Evolutionary conservation across 768 basidiomycete genomes (phyloP).

Genomic region (Pleurotus sapidus): DNA sequence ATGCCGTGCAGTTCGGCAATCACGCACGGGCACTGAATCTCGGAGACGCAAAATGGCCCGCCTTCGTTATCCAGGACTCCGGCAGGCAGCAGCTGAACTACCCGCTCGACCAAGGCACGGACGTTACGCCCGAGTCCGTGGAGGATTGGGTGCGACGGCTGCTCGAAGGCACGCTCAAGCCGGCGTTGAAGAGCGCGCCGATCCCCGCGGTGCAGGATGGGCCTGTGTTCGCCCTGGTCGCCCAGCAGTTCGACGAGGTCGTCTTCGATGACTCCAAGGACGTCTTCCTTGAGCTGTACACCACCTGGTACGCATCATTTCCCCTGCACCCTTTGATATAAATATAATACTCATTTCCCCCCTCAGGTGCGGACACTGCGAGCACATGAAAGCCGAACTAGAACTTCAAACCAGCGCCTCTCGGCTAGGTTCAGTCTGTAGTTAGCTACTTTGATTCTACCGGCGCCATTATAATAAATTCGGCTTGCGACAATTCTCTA

Average conservation of each 20-base stretch:
- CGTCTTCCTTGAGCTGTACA: constrained; percentile 95
- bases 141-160: constrained; percentile 62
- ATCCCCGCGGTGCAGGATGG: constrained; percentile 83
- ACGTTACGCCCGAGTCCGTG: constrained; percentile 54
- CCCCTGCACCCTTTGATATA: too few relatives aligned
- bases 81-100: too few relatives aligned
- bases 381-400: constrained; percentile 91
- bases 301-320: constrained; percentile 93
- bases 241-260: constrained; percentile 85
- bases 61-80: too few relatives aligned
- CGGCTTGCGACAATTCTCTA: too few relatives aligned
- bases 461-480: too few relatives aligned
- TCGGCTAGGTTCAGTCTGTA: too few relatives aligned
- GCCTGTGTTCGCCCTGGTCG: constrained; percentile 78
- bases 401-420: too few relatives aligned
- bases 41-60: too few relatives aligned
- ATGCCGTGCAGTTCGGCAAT: constrained; percentile 63
- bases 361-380: constrained; percentile 90
- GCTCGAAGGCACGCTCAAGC: constrained; percentile 59
- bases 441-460: too few relatives aligned
- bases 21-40: constrained; percentile 75
- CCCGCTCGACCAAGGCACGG: too few relatives aligned
- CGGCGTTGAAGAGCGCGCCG: constrained; percentile 92
- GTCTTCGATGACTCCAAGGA: constrained; percentile 88
- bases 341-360: neutral